phyloP scores from a whole-genome alignment of 805 yeast species.

The Allodekkera sacchari region DNA sequence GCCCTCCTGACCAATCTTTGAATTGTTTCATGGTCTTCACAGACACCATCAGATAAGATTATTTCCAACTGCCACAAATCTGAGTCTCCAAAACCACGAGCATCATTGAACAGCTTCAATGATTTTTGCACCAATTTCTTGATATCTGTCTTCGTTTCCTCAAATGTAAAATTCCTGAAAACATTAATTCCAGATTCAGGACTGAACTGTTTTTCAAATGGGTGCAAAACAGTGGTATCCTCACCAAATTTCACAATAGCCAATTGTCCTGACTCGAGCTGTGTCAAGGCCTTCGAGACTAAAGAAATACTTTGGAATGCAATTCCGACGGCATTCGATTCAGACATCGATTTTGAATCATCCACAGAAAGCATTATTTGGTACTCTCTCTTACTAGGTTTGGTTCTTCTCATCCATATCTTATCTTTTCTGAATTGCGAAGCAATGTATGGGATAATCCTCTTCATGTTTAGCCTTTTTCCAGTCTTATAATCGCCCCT shows the following conservation, averaged over 20 bases:
- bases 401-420: slow-evolving; percentile 95
- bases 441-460: slow-evolving; percentile 96
- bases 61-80: slow-evolving; percentile 93
- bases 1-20: slow-evolving; percentile 84
- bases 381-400: slow-evolving; percentile 94
- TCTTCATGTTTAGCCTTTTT: slow-evolving; percentile 91
- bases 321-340: slow-evolving; percentile 78
- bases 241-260: slow-evolving; percentile 90
- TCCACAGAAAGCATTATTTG: slow-evolving; percentile 97
- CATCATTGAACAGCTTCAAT: slow-evolving; percentile 59
- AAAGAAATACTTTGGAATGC: slow-evolving; percentile 93
- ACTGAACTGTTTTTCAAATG: slow-evolving; percentile 79
- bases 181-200: slow-evolving; percentile 76
- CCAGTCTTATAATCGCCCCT: slow-evolving; percentile 97
- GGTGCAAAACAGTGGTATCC: slow-evolving; percentile 74
- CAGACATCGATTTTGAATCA: slow-evolving; percentile 96
- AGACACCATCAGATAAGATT: slow-evolving; percentile 91
- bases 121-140: slow-evolving; percentile 64
- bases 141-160: slow-evolving; percentile 81
- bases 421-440: slow-evolving; percentile 95
- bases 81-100: slow-evolving; percentile 31
- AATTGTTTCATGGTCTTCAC: slow-evolving; percentile 86
- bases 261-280: slow-evolving; percentile 88
- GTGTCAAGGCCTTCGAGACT: slow-evolving; percentile 89
- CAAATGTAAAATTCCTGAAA: slow-evolving; percentile 85